Base-by-base conservation (phyloP, 192 early-diverging fungal species). In the Backusella australiensis region DNA sequence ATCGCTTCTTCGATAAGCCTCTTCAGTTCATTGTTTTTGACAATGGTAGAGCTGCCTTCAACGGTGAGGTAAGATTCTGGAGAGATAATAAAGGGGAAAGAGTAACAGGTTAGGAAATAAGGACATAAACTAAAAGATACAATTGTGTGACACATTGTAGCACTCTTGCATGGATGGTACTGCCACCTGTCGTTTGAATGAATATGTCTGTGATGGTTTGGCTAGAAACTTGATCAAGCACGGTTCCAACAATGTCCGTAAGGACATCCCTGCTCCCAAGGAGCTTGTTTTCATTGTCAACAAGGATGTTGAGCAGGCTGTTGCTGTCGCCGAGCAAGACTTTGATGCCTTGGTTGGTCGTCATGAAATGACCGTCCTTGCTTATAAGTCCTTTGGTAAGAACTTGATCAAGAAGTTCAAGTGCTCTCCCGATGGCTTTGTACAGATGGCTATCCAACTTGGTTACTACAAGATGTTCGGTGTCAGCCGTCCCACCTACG, bases 1-100 rank as follows among this genome's bases (percentile, higher is more conserved):
- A 99, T 88, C 93, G 97, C 75, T 99, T 93, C 91, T 97, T 95
- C 86, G 97, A 99, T 89, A 98, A 99, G 87, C 86, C 94, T 49
- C 86, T 95, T 73, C 96, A 99, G 87, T 97, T 99, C 68, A 94
- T 98, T 83, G 93, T 98, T 68, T 96, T 94, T 85, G 96, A 96
- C 74, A 99, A 99, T 89, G 97, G 95, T 77, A 96, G 95, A 84
- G 96, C 96, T 65, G 97, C 95, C 32, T 97, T 98, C 88, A 89
- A 91, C 52, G 96, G 92, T 72, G 97, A 99, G 85, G 87, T 89
- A 80, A 67, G 32, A 29, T 29, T 12, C 14, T 4, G 56, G 56
- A 63, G 38, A 29, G 26, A 29, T 9, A 14, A 42, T 53, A 36
- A 12, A 38, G 56, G 11, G 53, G 3, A 4, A 29, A n/a, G 2